A percentile compares a stretch with the other conserved stretches of the same genome.
Evolutionary conservation across 2,329 filamentous ascomycete species (phyloP).

Genomic region (Cryphonectria carpinicola): DNA sequence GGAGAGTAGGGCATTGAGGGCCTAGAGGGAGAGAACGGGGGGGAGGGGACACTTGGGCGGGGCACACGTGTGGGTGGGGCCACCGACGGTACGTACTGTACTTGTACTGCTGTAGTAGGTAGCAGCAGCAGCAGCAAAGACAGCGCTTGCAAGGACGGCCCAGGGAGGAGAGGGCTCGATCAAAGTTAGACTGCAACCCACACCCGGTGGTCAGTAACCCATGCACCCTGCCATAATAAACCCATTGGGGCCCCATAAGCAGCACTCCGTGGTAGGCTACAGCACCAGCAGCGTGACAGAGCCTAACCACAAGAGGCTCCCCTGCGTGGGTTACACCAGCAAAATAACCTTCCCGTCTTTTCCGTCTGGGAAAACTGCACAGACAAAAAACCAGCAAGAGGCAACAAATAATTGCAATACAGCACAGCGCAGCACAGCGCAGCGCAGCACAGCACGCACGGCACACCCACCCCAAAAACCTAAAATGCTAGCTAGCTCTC

Average conservation of each 20-base stretch:
- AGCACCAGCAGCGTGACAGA: neutral
- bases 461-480: neutral
- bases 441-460: neutral
- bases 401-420: too few species aligned
- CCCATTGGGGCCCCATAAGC: neutral
- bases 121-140: neutral
- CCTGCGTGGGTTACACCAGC: neutral
- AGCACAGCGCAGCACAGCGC: neutral
- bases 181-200: neutral
- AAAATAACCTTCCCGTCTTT: slow-evolving; percentile 6
- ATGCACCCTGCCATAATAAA: neutral
- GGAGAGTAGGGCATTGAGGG: too few species aligned
- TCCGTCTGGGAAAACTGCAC: neutral
- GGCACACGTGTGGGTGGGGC: neutral
- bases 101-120: neutral
- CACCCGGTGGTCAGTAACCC: neutral
- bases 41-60: too few species aligned
- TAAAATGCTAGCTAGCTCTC: neutral
- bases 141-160: neutral
- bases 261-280: neutral
- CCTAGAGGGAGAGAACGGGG: neutral
- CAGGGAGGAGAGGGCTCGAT: neutral
- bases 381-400: too few species aligned
- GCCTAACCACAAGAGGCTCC: neutral
- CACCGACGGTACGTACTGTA: too few species aligned